Evolutionary conservation across 2,329 filamentous ascomycete genomes (phyloP), one percentile per base, ranked within the genome.

Genomic region (Ramularia endophylla): DNA sequence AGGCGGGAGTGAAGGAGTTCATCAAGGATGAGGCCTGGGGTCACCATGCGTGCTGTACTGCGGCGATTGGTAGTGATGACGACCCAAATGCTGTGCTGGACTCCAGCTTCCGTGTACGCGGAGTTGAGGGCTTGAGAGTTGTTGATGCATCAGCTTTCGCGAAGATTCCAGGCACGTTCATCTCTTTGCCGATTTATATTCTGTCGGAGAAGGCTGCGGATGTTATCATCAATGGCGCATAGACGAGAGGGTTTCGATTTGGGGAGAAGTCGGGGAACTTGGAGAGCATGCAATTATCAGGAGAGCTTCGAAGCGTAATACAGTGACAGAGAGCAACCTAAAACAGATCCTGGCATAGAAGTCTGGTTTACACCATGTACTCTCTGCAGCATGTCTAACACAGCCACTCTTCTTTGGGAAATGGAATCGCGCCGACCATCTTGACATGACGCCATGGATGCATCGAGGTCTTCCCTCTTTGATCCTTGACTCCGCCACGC

Each of bases 111-210:
- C 65, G 69, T 9, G 78, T 83, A 1, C 64, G 72, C 7, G 76
- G 76, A 0, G 71, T 78, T 0, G 58, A 66, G 0, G 71, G 73
- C 0, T 56, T 83, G 36, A 65, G 79, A 19, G 78, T 82, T 2
- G 79, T 83, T 0, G 79, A 83, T 62, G 79, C 77, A 1, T 74
- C 69, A 17, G 67, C 74, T 1, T 82, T 75, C 43, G 74, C 76
- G 1, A 65, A 66, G 40, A 76, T 74, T 40, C 75, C 75, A 1
- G 77, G 77, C 47, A 72, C 65, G 39, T 78, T 74, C 51, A 67
- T 72, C 18, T 66, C 69, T 3, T 55, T 73, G 1, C 68, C 75
- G 0, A 70, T 70, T 0, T 78, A 76, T 50, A 75, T 81, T 59
- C 64, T 76, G 4, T 69, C 68, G 1, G 77, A 82, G 65, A 82